Percentiles rank a stretch among this genome's conserved stretches.
phyloP scores from a whole-genome alignment of 2,329 filamentous ascomycete genomes.

The Botryosphaeria agaves region DNA sequence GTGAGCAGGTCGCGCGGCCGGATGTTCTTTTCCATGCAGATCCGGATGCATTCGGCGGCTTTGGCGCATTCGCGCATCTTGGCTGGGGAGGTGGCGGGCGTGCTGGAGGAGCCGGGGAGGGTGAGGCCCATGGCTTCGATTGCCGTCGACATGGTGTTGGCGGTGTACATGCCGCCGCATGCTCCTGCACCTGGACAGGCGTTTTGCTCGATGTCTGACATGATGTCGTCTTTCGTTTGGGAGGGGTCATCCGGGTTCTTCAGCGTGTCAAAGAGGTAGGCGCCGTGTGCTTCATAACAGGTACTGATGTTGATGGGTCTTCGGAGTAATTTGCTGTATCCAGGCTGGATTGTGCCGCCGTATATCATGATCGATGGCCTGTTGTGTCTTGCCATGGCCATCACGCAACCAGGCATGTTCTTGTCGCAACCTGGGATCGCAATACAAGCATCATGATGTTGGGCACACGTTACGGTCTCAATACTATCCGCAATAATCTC shows the following conservation, averaged over 20 bases:
- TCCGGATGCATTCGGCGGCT: constrained; percentile 58
- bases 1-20: constrained; percentile 66
- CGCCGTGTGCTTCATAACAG: constrained; percentile 76
- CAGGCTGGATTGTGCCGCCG: constrained; percentile 76
- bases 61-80: constrained; percentile 79
- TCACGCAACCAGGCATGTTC: constrained; percentile 89
- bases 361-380: constrained; percentile 91
- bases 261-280: constrained; percentile 61
- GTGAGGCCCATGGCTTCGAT: constrained; percentile 79
- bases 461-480: constrained; percentile 81
- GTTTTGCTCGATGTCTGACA: constrained; percentile 66
- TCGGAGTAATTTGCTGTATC: constrained; percentile 60
- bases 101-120: constrained; percentile 70
- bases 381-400: constrained; percentile 83
- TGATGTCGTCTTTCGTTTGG: constrained; percentile 57
- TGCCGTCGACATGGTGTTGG: constrained; percentile 83
- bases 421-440: constrained; percentile 91
- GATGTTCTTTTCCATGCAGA: constrained; percentile 70
- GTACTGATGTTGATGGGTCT: constrained; percentile 75
- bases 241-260: constrained; percentile 50
- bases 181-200: constrained; percentile 66
- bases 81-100: constrained; percentile 60
- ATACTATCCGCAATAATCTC: constrained; percentile 92
- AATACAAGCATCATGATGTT: constrained; percentile 86
- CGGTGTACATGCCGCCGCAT: constrained; percentile 87